Evolutionary conservation across 139 green algal genomes (phyloP), one percentile per base, ranked within the genome.

Genomic region (Yamagishiella unicocca): DNA sequence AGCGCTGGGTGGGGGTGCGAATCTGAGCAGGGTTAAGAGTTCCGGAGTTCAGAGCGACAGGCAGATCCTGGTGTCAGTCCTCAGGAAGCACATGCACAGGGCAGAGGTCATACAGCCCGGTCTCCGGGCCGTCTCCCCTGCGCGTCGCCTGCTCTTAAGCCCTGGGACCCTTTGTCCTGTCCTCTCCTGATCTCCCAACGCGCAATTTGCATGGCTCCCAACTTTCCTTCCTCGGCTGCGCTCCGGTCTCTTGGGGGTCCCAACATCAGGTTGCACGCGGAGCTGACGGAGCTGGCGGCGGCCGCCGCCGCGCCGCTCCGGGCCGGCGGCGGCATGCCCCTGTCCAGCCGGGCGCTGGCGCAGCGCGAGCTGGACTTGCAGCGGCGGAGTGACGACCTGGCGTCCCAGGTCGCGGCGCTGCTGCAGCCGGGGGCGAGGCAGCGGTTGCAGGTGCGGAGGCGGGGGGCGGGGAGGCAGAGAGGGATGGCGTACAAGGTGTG

Each of bases 351-450:
- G 2, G 40, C 61, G 21, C n/a, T 40, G 33, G 61, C 62, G n/a
- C 7, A 27, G 29, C 40, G 4, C 31, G 79, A 53, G 35, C 35
- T 0, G 33, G 61, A 42, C 64, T 31, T 78, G 33, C 31, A 62
- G 79, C 79, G 37, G 66, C 62, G 81, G 9, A 46, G 33, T 4
- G 81, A 67, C 45, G 81, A 87, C 43, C 64, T 87, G 64, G 81
- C 42, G 46, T 64, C 0, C 21, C 66, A 79, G 81, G 37, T 87
- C 64, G 81, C 62, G 64, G 81, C 64, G 45, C 43, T 78, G 81
- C 66, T 78, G 43, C 54, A 76, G 62, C 80, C 62, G 43, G 81
- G 31, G 40, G n/a, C 45, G 22, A 43, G 45, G 61, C 9, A 37
- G 61, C 61, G 79, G 79, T 31, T 85, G 38, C 62, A 85, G 79